Evolutionary conservation across 1,284 basidiomycete genomes (phyloP), one percentile per base, ranked within the genome.

Genomic region (Ustilago tritici): DNA sequence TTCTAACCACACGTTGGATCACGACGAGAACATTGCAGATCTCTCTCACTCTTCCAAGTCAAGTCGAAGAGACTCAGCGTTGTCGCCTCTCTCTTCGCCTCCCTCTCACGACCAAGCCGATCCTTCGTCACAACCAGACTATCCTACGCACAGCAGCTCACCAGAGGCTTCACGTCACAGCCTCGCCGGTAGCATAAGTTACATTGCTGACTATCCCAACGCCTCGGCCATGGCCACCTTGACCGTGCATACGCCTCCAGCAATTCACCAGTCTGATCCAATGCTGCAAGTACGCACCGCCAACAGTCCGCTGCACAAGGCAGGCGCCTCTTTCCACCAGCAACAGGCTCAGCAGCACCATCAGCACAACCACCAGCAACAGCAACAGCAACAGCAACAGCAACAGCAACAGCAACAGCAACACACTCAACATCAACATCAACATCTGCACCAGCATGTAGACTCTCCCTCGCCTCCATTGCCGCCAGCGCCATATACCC

Each of bases 211-310:
- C 14, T 62, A 70, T 54, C 68, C 68, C 40, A 58, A 62, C 56
- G 70, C 73, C 11, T 71, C 68, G 52, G 73, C 68, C 40, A 76
- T 76, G 73, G 73, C 73, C 41, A 76, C 73, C 28, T 65, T 76
- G 15, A 64, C 65, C 31, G 73, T 76, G 38, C 47, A 68, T 47
- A 76, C 73, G 0, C 65, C 73, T 17, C 73, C 73, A 28, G 73
- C 68, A 4, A 50, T 38, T 5, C 61, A 64, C 32, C 68, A 68
- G 38, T 38, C 68, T 23, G 68, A 76, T 35, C 73, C 73, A 31
- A 76, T 76, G 73, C 65, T 76, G 7, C 64, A 71, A 40, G 55
- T 56, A 4, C 66, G 67, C 66, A 38, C 61, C 23, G 61, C 59
- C 15, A 61, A 58, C 61, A 69, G 67, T 62, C 65, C 65, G 15